A percentile compares a stretch with the other conserved stretches of the same genome.
Evolutionary conservation across 768 basidiomycete genomes (phyloP).

Genomic region (Sporobolomyces phaffii): DNA sequence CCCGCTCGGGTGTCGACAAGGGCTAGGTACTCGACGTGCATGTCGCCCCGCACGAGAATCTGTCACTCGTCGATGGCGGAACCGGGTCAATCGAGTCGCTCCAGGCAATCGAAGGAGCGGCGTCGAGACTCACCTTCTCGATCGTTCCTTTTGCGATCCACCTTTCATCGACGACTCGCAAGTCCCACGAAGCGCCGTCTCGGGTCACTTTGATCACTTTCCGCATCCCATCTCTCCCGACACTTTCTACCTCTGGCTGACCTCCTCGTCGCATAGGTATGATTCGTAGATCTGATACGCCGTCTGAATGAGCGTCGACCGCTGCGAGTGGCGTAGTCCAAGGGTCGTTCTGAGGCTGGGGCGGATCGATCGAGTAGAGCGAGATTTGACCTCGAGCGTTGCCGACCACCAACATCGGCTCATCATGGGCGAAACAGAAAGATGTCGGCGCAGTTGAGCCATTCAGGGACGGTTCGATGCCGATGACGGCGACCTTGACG

Average conservation of each 20-base stretch:
- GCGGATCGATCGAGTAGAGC: not conserved
- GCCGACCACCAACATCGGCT: not conserved
- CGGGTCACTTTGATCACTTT: not conserved
- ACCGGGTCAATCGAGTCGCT: too few species aligned
- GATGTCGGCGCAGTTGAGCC: not conserved
- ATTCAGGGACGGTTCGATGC: not conserved
- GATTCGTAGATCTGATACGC: not conserved
- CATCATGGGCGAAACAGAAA: not conserved
- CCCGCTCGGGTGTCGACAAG: slow-evolving; percentile 2
- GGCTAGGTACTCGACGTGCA: slow-evolving; percentile 5
- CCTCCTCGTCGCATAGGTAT: not conserved
- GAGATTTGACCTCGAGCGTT: not conserved
- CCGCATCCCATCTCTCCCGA: slow-evolving; percentile 5
- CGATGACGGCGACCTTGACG: not conserved
- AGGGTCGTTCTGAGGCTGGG: not conserved
- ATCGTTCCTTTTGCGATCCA: not conserved
- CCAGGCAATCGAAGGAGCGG: too few species aligned
- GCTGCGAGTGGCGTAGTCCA: too few species aligned
- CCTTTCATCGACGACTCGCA: slow-evolving; percentile 2
- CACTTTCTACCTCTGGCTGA: not conserved
- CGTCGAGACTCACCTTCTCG: slow-evolving; percentile 4
- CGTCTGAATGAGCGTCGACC: not conserved
- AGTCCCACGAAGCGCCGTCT: not conserved
- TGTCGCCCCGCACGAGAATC: too few species aligned
- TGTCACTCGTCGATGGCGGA: too few species aligned